Evolutionary conservation across 1,284 basidiomycete species (phyloP), one percentile per base, ranked within the genome.

Genomic region (Heliocybe sulcata): DNA sequence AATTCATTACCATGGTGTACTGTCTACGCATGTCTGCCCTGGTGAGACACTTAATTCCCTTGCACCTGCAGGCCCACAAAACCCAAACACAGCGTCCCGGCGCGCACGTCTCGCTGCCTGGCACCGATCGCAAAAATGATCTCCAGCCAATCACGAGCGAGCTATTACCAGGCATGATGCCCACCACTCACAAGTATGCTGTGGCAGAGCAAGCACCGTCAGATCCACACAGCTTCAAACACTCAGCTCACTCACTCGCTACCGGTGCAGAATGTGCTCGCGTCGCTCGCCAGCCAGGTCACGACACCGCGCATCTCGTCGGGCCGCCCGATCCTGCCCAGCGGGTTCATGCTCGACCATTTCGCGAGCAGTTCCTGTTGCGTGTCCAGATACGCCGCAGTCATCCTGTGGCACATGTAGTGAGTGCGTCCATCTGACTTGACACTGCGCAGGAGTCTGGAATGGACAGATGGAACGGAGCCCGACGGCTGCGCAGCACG

Each of bases 251-350:
- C 84, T 62, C 64, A 88, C 86, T 89, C 84, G 85, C 73, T 74
- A 48, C 87, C 86, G 0, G 86, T 89, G 62, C 87, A 89, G 65
- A 84, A 89, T 38, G 78, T 86, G 3, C 84, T 87, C 45, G 86
- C 85, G 58, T 88, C 87, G 56, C 84, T 87, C 38, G 87, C 87
- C n/a, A 92, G 73, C 90, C 90, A 92, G 11, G 81, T 72, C 45
- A 83, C 75, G 0, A 88, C 88, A n/a, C 89, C 89, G 3, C 90
- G 77, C 63, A 92, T 67, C 67, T 92, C 90, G 64, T 91, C 86
- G 0, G 85, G 80, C 12, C 87, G 73, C 31, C 90, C 89, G 25
- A 92, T 77, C 19, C 90, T 77, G 3, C 86, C 86, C 59, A 92
- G 72, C 1, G 90, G 90, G 66, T 90, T 91, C 68, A 83, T 66